These are phyloP conservation scores for Tillandsia fasciculata DNA, from an alignment of 176 grass and related monocot genomes.

Conservation along the genomic window DNA sequence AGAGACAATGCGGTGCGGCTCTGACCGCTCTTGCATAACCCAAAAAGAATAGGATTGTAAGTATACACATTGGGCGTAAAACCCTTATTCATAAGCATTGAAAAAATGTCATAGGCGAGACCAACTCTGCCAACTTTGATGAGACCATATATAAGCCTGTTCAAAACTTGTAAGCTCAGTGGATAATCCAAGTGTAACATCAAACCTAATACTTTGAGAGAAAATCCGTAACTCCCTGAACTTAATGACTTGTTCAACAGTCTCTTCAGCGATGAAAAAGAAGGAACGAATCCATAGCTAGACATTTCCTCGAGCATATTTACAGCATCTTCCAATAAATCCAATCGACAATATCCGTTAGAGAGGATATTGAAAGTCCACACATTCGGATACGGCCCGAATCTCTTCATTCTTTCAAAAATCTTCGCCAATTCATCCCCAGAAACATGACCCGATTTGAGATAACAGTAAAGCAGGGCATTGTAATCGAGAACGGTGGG, in stretches of 20 bases:
- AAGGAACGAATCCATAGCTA: neutral
- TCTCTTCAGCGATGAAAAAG: conserved; percentile 7
- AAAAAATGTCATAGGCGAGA: neutral
- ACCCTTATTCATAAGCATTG: conserved; percentile 1
- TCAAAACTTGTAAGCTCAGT: neutral
- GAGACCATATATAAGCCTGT: neutral
- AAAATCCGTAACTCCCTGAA: neutral
- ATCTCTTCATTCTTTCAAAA: conserved; percentile 6
- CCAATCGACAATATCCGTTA: neutral
- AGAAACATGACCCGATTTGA: neutral
- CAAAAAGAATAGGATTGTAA: conserved; percentile 8
- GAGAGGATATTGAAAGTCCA: conserved; percentile 4
- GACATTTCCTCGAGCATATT: conserved; percentile 6
- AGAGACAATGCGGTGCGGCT: conserved; percentile 13
- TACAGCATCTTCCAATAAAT: conserved; percentile 1
- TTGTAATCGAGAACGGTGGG: conserved; percentile 3
- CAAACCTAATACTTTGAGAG: neutral
- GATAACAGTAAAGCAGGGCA: conserved; percentile 2
- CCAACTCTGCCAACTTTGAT: neutral
- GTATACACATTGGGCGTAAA: conserved; percentile 4
- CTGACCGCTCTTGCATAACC: conserved; percentile 2
- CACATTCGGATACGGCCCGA: conserved; percentile 1
- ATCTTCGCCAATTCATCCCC: neutral
- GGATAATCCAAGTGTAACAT: conserved; percentile 6
- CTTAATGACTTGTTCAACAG: conserved; percentile 2